These are phyloP conservation scores for Cadophora luteo-olivacea DNA, from an alignment of 2,329 filamentous ascomycete genomes.

Conservation along the genomic window DNA sequence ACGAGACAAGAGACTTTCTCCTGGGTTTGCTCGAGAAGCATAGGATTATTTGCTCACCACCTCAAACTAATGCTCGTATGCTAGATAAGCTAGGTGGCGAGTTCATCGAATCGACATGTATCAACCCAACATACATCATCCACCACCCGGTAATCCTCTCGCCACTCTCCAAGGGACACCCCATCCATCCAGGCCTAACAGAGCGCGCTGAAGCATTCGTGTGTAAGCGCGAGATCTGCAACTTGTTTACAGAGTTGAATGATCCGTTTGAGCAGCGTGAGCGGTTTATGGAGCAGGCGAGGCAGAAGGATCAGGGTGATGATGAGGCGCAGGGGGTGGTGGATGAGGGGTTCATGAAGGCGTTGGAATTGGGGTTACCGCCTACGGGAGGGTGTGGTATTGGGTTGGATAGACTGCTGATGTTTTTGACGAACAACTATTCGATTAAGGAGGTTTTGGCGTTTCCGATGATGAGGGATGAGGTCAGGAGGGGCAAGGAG, in stretches of 20 bases:
- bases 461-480: slow-evolving; percentile 98
- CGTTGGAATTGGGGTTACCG: slow-evolving; percentile 88
- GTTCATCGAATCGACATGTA: slow-evolving; percentile 91
- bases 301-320: slow-evolving; percentile 94
- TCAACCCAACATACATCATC: slow-evolving; percentile 91
- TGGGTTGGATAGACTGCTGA: slow-evolving; percentile 91
- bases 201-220: slow-evolving; percentile 98
- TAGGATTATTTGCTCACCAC: slow-evolving; percentile 87
- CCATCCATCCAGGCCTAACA: slow-evolving; percentile 79
- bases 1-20: slow-evolving; percentile 87
- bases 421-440: slow-evolving; percentile 96
- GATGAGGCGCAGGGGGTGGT: slow-evolving; percentile 91
- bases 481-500: slow-evolving; percentile 57
- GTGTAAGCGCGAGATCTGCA: slow-evolving; percentile 95
- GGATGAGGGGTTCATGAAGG: slow-evolving; percentile 89
- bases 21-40: slow-evolving; percentile 86
- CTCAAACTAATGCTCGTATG: slow-evolving; percentile 93
- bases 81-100: slow-evolving; percentile 94
- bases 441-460: slow-evolving; percentile 94
- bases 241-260: slow-evolving; percentile 96
- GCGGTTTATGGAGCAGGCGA: slow-evolving; percentile 92
- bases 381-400: slow-evolving; percentile 97
- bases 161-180: slow-evolving; percentile 94
- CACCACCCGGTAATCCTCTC: slow-evolving; percentile 90
- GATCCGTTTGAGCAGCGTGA: slow-evolving; percentile 93